Percentiles rank a stretch among this genome's conserved stretches.
Conservation (phyloP, 495 filamentous ascomycete species). For the Penicillium herquei region DNA sequence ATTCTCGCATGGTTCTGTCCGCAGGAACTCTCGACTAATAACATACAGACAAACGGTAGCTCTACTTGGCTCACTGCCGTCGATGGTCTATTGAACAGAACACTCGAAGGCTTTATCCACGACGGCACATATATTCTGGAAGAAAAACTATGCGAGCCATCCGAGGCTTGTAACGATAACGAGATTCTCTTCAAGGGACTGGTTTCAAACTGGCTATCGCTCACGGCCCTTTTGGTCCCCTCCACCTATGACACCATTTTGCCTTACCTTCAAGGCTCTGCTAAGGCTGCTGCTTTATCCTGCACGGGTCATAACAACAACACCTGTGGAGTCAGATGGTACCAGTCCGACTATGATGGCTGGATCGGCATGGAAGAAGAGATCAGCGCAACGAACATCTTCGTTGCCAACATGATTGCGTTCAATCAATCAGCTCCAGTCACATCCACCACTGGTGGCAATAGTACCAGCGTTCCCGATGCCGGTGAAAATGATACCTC, state of each 20-base stretch:
- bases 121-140: slow-evolving; percentile 41
- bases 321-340: slow-evolving; percentile 76
- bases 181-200: slow-evolving; percentile 82
- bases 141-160: slow-evolving; percentile 66
- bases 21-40: neutral
- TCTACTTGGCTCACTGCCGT: slow-evolving; percentile 51
- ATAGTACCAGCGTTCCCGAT: slow-evolving; percentile 21
- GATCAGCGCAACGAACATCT: slow-evolving; percentile 55
- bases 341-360: slow-evolving; percentile 58
- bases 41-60: slow-evolving; percentile 14
- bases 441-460: slow-evolving; percentile 15
- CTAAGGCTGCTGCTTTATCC: slow-evolving; percentile 63
- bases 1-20: neutral
- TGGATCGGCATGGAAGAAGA: slow-evolving; percentile 55
- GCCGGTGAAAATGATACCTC: slow-evolving; percentile 4
- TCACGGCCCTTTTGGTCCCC: slow-evolving; percentile 61
- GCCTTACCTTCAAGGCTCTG: slow-evolving; percentile 63
- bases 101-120: slow-evolving; percentile 35
- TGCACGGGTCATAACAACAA: slow-evolving; percentile 62
- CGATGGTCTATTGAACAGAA: slow-evolving; percentile 51
- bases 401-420: slow-evolving; percentile 36
- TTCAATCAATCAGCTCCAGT: slow-evolving; percentile 21
- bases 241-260: slow-evolving; percentile 63
- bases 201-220: slow-evolving; percentile 71
- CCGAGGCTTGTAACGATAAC: slow-evolving; percentile 61